Base-by-base conservation (phyloP, 2,329 filamentous ascomycete species). In the Zasmidium cellare region DNA sequence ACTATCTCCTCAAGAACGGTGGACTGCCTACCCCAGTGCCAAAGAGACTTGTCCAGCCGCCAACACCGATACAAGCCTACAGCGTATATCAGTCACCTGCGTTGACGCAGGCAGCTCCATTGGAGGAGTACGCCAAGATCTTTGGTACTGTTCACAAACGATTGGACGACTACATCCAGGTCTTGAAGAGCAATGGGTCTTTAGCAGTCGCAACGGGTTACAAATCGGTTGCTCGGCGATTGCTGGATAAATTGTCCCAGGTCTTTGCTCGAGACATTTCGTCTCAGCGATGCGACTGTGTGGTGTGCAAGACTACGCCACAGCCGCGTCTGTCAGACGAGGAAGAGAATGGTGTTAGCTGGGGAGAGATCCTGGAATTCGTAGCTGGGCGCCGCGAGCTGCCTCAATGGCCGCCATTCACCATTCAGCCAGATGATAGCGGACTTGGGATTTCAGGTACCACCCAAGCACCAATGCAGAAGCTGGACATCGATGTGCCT, bases 171-270 rank as follows among this genome's bases (percentile, higher is more conserved):
- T 97, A 96, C 71, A 84, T 88, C 62, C 83, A 84, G 2, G 92
- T 99, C 3, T 82, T 97, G 62, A 79, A 83, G 45, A 92, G 89
- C 62, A 91, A 89, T 66, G 94, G 94, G 2, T 97, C 93, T 0
- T 79, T 99, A 3, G 94, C 94, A 2, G 94, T 97, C 1, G 94
- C 94, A 16, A 97, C 93, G 0, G 94, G 94, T 5, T 96, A 97
- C 73, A 87, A 91, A 54, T 97, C 93, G 0, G 90, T 97, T n/a
- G 94, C 94, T 2, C 87, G 94, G 3, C 85, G 92, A 52, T 77
- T 97, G 22, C 82, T 97, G 3, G 93, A 99, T 75, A 86, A 94
- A 38, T 80, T 99, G 3, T 93, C 97, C 72, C 91, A 93, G 56
- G 92, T 99, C 9, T 97, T 99, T 75, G 92, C 92, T 2, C 84